A percentile compares a stretch with the other conserved stretches of the same genome.
phyloP scores from a whole-genome alignment of 768 basidiomycete genomes.

The Suillus paluster region DNA sequence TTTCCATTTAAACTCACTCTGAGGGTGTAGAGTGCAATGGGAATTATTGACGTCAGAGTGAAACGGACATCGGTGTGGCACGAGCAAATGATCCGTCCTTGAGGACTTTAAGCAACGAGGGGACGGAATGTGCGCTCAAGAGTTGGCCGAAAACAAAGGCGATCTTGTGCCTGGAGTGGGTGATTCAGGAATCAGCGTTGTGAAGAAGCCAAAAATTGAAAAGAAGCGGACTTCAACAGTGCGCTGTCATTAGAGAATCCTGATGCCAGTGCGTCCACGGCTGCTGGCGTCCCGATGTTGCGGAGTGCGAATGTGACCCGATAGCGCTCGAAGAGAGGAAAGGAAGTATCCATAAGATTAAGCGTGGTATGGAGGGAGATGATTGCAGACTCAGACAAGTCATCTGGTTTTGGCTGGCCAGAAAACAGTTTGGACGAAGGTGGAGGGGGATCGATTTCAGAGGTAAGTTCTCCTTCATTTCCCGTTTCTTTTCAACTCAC shows the following conservation, averaged over 20 bases:
- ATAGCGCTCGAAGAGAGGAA: conserved; percentile 90
- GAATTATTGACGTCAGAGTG: no score
- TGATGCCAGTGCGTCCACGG: conserved; percentile 88
- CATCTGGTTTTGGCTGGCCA: conserved; percentile 55
- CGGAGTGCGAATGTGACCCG: conserved; percentile 98
- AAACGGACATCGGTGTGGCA: no score
- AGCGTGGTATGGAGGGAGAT: conserved; percentile 61
- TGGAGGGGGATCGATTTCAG: conserved; percentile 74
- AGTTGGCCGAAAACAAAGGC: conserved; percentile 99
- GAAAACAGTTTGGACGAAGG: conserved; percentile 67
- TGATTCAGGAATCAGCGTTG: not conserved
- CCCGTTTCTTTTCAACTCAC: no score
- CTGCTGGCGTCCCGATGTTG: conserved; percentile 85
- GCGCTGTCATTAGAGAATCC: conserved; percentile 91
- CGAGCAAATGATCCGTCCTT: conserved; percentile 55
- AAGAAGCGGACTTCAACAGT: conserved; percentile 80
- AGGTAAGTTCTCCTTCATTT: no score
- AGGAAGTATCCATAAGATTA: conserved; percentile 60
- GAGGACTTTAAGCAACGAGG: conserved; percentile 79
- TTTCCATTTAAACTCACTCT: no score
- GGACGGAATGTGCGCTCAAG: conserved; percentile 85
- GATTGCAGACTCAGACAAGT: conserved; percentile 53
- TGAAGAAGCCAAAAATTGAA: not conserved
- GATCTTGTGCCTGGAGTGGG: conserved; percentile 83
- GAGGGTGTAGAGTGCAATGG: no score